Percentiles rank a stretch among this genome's conserved stretches.
Conservation (phyloP, 2,329 filamentous ascomycete species). For the Colletotrichum sp. region DNA sequence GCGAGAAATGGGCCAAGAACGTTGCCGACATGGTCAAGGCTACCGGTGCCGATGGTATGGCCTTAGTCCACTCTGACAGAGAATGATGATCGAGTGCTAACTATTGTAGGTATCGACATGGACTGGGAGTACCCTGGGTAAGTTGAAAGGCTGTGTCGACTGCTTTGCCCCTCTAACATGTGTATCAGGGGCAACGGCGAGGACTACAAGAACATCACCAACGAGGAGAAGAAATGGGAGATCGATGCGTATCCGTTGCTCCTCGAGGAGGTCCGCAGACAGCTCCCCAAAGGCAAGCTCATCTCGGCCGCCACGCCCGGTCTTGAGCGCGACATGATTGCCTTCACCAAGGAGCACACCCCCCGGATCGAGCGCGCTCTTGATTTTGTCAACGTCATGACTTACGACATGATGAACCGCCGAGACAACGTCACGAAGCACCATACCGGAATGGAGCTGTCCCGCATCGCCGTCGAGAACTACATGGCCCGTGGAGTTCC, state of each 20-base stretch:
- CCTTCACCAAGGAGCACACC: constrained; percentile 63
- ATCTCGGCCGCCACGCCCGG: constrained; percentile 75
- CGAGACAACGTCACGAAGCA: constrained; percentile 69
- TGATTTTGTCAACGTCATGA: constrained; percentile 74
- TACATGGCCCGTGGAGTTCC: constrained; percentile 63
- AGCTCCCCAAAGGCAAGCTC: constrained; percentile 61
- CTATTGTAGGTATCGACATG: constrained; percentile 45
- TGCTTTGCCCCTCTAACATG: background rate
- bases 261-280: constrained; percentile 60
- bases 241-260: constrained; percentile 68
- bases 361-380: constrained; percentile 63
- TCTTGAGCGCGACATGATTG: constrained; percentile 69
- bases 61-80: background rate
- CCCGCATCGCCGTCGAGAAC: constrained; percentile 58
- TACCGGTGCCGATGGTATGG: constrained; percentile 67
- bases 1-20: constrained; percentile 67
- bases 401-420: constrained; percentile 74
- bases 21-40: constrained; percentile 66
- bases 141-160: constrained; percentile 9
- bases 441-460: constrained; percentile 66
- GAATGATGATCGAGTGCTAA: background rate
- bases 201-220: constrained; percentile 71
- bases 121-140: constrained; percentile 70
- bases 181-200: constrained; percentile 65
- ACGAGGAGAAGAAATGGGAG: constrained; percentile 64